Base-by-base conservation (phyloP, 2,329 filamentous ascomycete species). In the Fusarium praegraminearum region DNA sequence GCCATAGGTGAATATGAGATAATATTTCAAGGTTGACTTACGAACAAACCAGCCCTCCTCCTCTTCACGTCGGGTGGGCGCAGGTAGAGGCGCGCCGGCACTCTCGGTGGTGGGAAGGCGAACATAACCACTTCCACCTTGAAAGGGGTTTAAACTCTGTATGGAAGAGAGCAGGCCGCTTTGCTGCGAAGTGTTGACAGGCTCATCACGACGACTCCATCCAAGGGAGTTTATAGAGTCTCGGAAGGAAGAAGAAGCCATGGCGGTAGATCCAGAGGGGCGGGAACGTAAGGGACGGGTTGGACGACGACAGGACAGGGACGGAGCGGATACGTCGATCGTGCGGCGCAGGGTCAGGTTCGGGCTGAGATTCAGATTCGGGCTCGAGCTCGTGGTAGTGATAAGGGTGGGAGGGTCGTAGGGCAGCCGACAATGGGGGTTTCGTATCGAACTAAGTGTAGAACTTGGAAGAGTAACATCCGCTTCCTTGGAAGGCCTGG, bases 201-300 rank as follows among this genome's bases (percentile, higher is more conserved):
- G 90, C 57, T 91, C 83, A 76, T 97, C 92, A 76, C 95, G 89
- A 74, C 95, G 91, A 76, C 93, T 93, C 96, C 96, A 98, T 66
- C 96, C 96, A 76, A 98, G 83, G 63, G 93, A 96, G 85, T 93
- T 97, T 86, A 98, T 94, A 24, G 93, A 97, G 81, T 98, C 93
- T 78, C 94, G 90, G 81, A 99, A 98, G 47, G 93, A 93, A 73
- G 90, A 85, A 72, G 94, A 95, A 66, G 94, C 92, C 94, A 97
- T 97, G 67, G 57, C 58, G 62, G 52, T 56, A 57, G 57, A 41
- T 30, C 58, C 61, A 70, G 62, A 64, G 69, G 66, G 57, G 41
- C 61, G 65, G 73, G 59, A 64, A 51, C 54, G 64, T 56, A 52
- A 56, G 62, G 65, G 52, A 46, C 63, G 64, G 68, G 61, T 61